A percentile compares a stretch with the other conserved stretches of the same genome.
Evolutionary conservation across 805 yeast species (phyloP).

Genomic region (Wickerhamomyces canadensis): DNA sequence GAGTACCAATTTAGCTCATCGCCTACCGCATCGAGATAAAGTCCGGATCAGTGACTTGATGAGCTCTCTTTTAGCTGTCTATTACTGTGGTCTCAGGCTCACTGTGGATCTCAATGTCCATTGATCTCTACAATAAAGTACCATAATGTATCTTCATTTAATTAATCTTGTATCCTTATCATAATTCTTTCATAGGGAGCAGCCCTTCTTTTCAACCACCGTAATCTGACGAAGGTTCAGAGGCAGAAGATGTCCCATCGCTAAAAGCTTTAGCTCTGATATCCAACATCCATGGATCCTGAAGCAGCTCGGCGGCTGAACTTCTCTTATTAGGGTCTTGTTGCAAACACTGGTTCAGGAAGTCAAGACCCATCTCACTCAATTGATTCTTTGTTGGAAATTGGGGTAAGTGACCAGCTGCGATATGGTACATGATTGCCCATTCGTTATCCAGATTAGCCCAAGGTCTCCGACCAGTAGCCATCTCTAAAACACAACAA

Average conservation of each 20-base stretch:
- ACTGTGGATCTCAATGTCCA: too few species aligned
- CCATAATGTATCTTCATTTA: too few species aligned
- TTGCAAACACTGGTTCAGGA: conserved; percentile 70
- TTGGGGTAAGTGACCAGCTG: conserved; percentile 88
- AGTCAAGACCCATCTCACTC: conserved; percentile 64
- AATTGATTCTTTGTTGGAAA: conserved; percentile 77
- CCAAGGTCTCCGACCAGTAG: conserved; percentile 96
- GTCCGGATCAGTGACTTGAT: too few species aligned
- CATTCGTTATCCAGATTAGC: conserved; percentile 92
- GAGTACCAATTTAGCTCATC: too few species aligned
- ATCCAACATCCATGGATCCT: conserved; percentile 84
- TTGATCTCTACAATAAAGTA: too few species aligned
- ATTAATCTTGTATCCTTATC: too few species aligned
- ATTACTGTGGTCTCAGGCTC: too few species aligned
- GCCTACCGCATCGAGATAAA: too few species aligned
- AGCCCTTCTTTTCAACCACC: conserved; percentile 5
- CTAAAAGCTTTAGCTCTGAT: conserved; percentile 69
- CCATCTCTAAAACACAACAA: conserved; percentile 94
- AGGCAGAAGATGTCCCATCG: conserved; percentile 25
- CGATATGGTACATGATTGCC: conserved; percentile 98
- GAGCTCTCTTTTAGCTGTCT: too few species aligned
- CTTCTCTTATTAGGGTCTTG: conserved; percentile 79
- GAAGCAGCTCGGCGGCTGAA: conserved; percentile 76
- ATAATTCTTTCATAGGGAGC: too few species aligned
- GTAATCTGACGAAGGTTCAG: conserved; percentile 19